Evolutionary conservation across 1,139 yeast species (phyloP), one percentile per base, ranked within the genome.

Genomic region (Suhomyces atakaporum): DNA sequence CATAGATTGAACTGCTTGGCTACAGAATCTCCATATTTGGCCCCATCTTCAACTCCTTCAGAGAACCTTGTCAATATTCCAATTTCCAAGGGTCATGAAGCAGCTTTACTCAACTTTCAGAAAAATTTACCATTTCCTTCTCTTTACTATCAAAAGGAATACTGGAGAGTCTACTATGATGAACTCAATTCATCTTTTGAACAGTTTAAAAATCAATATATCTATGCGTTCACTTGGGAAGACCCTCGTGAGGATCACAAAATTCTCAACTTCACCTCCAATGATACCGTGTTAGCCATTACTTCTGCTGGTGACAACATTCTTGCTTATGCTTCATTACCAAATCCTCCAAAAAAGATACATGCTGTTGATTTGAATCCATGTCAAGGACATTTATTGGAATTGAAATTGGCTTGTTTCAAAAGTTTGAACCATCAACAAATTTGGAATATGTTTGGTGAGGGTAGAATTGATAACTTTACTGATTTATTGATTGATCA

Each of bases 191-290:
- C 84, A 8, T 75, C 75, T 51, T 82, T 82, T 54, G 76, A 75
- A 32, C 90, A 84, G 58, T 85, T 85, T 66, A 79, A 75, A 42
- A 73, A 83, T 55, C 89, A 84, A 61, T 85, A 84, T 58, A 85
- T 85, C 41, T 85, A 85, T 55, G 90, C 95, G 3, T 85, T 85
- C 62, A 85, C 94, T 7, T 85, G 95, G 95, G 95, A 85, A 62
- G 95, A 85, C 56, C 95, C 95, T 22, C 73, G 84, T 40, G 94
- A 84, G 60, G 95, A 85, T 60, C 75, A 79, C 45, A 71, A 73
- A 29, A 81, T 85, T 41, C 69, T 85, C 49, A 73, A 79, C 34
- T 69, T 85, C 50, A 67, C 70, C 25, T 62, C 77, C 11, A 69
- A 75, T 21, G 95, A 85, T 52, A 82, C 87, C 1, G 86, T 85